These are phyloP conservation scores for Neurospora hispaniola DNA, from an alignment of 495 filamentous ascomycete genomes.

Conservation along the genomic window DNA sequence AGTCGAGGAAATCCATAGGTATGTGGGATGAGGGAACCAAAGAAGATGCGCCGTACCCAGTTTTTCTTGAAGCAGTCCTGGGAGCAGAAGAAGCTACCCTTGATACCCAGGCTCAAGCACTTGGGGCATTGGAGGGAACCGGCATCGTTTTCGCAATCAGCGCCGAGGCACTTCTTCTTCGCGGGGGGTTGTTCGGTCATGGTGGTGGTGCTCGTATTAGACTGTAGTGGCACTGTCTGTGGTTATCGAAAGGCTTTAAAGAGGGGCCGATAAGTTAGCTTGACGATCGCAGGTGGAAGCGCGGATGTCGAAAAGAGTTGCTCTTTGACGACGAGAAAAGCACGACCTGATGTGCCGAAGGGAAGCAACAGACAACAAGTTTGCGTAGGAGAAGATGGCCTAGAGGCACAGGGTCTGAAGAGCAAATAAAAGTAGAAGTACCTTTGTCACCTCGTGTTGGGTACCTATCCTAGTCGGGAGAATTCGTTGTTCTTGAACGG, in stretches of 20 bases:
- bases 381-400: background rate
- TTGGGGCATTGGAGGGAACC: constrained; percentile 85
- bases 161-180: constrained; percentile 65
- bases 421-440: background rate
- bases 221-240: background rate
- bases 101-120: constrained; percentile 74
- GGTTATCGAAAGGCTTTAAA: background rate
- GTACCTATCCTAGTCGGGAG: background rate
- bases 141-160: constrained; percentile 74
- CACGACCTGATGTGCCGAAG: background rate
- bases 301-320: background rate
- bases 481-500: background rate
- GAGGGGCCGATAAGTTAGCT: background rate
- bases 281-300: background rate
- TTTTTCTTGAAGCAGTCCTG: constrained; percentile 98
- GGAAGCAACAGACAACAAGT: background rate
- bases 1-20: background rate
- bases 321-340: background rate
- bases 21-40: background rate
- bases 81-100: constrained; percentile 91
- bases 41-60: constrained; percentile 57
- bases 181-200: constrained; percentile 39
- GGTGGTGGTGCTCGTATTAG: constrained; percentile 16
- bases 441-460: background rate
- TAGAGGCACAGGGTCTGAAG: background rate